phyloP scores from a whole-genome alignment of 148 eudicot species.

The Fagopyrum esculentum region DNA sequence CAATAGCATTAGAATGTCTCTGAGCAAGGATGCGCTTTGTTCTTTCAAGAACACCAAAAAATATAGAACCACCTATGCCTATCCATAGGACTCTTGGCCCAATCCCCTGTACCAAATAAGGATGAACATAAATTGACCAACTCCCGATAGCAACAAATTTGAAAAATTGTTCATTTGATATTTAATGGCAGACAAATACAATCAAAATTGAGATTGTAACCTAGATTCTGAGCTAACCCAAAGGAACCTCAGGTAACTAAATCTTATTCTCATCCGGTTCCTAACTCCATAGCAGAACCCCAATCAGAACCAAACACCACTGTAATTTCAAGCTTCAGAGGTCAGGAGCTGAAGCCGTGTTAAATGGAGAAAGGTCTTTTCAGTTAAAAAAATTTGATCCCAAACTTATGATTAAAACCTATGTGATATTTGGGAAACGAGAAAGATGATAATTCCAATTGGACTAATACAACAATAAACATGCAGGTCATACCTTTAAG shows the following conservation, averaged over 20 bases:
- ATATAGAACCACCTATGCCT: conserved; percentile 78
- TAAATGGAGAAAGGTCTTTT: background rate
- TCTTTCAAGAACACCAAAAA: conserved; percentile 77
- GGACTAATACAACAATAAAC: background rate
- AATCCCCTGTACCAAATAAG: conserved; percentile 37
- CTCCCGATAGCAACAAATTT: background rate
- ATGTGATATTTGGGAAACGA: background rate
- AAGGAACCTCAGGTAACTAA: background rate
- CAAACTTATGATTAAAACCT: background rate
- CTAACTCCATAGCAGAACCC: background rate
- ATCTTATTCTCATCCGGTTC: background rate
- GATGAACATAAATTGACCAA: background rate
- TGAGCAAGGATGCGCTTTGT: conserved; percentile 49
- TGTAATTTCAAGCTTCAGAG: background rate
- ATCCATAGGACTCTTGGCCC: conserved; percentile 85
- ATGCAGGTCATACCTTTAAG: conserved; percentile 43
- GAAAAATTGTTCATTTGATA: background rate
- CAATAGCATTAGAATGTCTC: conserved; percentile 22
- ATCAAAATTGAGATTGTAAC: background rate
- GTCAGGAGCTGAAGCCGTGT: background rate
- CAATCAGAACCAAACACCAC: background rate
- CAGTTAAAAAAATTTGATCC: background rate
- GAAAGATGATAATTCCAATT: background rate
- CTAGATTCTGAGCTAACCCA: background rate
- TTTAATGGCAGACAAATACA: background rate